Percentiles rank a stretch among this genome's conserved stretches.
phyloP scores from a whole-genome alignment of 73 alveolate species.

The Stentor roeselii region DNA sequence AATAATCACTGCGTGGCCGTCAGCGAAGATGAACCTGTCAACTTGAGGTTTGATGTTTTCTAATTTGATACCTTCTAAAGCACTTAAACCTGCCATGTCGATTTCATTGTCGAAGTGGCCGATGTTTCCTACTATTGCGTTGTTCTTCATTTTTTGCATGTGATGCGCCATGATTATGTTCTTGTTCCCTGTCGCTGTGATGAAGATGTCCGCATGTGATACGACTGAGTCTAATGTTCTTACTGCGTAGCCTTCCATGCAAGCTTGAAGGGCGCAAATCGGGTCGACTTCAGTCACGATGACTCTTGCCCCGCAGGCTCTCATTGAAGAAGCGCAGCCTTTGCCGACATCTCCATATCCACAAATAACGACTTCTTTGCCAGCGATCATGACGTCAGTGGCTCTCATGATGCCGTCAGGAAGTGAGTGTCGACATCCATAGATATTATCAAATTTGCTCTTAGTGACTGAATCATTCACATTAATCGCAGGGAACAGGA shows the following conservation, averaged over 20 bases:
- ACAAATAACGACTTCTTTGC: conserved; percentile 89
- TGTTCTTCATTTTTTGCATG: conserved; percentile 93
- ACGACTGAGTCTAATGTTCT: conserved; percentile 72
- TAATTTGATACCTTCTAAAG: conserved; percentile 71
- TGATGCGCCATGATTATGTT: conserved; percentile 83
- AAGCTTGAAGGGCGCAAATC: conserved; percentile 95
- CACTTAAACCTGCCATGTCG: conserved; percentile 86
- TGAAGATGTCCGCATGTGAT: conserved; percentile 84
- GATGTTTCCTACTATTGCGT: conserved; percentile 96
- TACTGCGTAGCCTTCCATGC: conserved; percentile 94
- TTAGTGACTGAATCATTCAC: conserved; percentile 96
- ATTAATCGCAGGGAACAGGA: conserved; percentile 89
- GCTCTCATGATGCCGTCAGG: conserved; percentile 98
- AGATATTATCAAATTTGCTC: conserved; percentile 86
- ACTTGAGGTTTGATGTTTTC: conserved; percentile 86
- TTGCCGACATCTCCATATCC: conserved; percentile 98
- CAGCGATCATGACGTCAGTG: conserved; percentile 97
- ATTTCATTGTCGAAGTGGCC: conserved; percentile 97
- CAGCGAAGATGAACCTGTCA: conserved; percentile 92
- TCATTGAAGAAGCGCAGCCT: conserved; percentile 96
- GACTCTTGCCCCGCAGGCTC: conserved; percentile 92
- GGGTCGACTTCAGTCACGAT: conserved; percentile 95
- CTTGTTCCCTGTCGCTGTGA: conserved; percentile 94
- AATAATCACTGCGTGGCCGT: conserved; percentile 89
- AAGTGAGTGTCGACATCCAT: conserved; percentile 97